Conservation (phyloP, 73 alveolate species). For the Paramecium bursaria region DNA sequence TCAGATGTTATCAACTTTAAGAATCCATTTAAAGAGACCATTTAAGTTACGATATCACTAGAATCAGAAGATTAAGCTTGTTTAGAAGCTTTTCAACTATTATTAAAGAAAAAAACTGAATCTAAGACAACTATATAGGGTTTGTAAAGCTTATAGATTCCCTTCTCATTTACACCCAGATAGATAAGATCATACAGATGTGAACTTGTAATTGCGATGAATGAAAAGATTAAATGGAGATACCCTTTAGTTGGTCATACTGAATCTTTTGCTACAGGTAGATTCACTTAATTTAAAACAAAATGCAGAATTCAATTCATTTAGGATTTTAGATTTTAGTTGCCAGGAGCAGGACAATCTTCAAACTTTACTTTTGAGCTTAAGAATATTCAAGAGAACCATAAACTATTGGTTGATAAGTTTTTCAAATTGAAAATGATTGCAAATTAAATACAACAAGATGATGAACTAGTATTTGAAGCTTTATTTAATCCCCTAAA, state of each 20-base stretch:
- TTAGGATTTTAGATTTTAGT: slow-evolving; percentile 81
- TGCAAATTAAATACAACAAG: slow-evolving; percentile 71
- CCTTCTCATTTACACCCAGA: slow-evolving; percentile 94
- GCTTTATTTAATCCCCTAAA: slow-evolving; percentile 94
- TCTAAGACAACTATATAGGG: slow-evolving; percentile 91
- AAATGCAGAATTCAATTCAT: slow-evolving; percentile 86
- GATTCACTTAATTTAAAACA: slow-evolving; percentile 91
- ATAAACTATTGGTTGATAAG: slow-evolving; percentile 88
- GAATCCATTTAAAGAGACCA: slow-evolving; percentile 96
- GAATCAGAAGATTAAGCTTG: slow-evolving; percentile 83
- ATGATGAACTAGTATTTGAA: slow-evolving; percentile 86
- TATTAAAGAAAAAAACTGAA: slow-evolving; percentile 82
- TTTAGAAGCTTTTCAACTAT: slow-evolving; percentile 83
- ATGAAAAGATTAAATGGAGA: slow-evolving; percentile 94
- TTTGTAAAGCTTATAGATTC: slow-evolving; percentile 86
- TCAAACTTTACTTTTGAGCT: slow-evolving; percentile 86
- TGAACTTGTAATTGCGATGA: slow-evolving; percentile 91
- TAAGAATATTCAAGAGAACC: slow-evolving; percentile 80
- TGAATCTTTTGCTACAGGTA: slow-evolving; percentile 92
- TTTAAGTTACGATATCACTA: slow-evolving; percentile 74
- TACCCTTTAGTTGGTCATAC: slow-evolving; percentile 96
- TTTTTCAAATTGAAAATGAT: slow-evolving; percentile 89
- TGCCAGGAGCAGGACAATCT: slow-evolving; percentile 76
- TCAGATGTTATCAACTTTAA: slow-evolving; percentile 96
- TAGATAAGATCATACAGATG: slow-evolving; percentile 92